Evolutionary conservation across 768 basidiomycete species (phyloP).

Genomic region (Agaricus subrufescens): DNA sequence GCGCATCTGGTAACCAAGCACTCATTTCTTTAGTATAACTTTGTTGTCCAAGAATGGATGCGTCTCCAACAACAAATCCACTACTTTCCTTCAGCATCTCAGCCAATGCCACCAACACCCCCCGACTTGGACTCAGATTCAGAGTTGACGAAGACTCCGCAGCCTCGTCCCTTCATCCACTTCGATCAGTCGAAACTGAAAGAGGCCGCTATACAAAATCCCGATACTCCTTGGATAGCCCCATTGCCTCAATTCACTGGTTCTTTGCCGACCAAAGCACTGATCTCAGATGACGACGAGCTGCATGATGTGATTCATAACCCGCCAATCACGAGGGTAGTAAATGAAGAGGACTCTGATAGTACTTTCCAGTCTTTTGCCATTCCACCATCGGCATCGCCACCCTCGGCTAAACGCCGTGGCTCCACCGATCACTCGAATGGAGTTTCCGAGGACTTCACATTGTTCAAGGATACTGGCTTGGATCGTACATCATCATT

Average conservation of each 20-base stretch:
- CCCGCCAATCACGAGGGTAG: neutral
- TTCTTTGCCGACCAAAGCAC: constrained; percentile 32
- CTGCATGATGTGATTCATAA: constrained; percentile 14
- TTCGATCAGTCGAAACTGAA: constrained; percentile 29
- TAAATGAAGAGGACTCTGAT: neutral
- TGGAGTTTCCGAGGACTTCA: constrained; percentile 14
- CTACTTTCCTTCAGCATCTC: constrained; percentile 12
- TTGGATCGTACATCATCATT: constrained; percentile 1
- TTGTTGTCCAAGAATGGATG: constrained; percentile 25
- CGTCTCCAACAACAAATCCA: constrained; percentile 24
- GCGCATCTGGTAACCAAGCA: neutral
- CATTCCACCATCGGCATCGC: neutral
- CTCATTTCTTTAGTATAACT: constrained; percentile 25
- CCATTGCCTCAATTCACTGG: constrained; percentile 39
- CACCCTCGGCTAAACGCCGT: constrained; percentile 14
- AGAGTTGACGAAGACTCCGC: constrained; percentile 9
- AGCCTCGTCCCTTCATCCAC: constrained; percentile 16
- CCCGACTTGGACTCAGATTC: constrained; percentile 5
- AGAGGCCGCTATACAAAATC: constrained; percentile 27
- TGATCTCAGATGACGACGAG: constrained; percentile 21
- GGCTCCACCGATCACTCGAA: constrained; percentile 16
- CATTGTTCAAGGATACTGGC: constrained; percentile 10
- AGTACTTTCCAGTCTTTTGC: neutral
- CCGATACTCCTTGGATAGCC: constrained; percentile 33
- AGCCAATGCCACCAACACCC: constrained; percentile 9